These are phyloP conservation scores for Alternaria infectoria DNA, from an alignment of 2,329 filamentous ascomycete species.

Conservation along the genomic window DNA sequence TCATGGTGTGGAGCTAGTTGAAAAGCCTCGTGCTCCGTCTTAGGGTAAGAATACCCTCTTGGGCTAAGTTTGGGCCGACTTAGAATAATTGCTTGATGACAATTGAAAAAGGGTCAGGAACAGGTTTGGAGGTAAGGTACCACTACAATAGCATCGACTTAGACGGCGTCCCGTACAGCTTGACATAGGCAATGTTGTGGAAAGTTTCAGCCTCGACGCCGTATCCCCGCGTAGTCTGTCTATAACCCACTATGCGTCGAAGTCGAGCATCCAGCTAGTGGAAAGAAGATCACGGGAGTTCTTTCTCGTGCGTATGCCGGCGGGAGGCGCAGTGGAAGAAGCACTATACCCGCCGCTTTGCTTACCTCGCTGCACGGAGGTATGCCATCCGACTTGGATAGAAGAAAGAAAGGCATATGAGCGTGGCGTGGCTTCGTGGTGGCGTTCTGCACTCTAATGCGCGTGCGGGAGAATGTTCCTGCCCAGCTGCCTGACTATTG, in stretches of 20 bases:
- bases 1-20: neutral
- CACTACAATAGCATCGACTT: slow-evolving; percentile 6
- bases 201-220: neutral
- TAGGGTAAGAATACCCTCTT: slow-evolving; percentile 20
- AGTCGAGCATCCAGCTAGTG: neutral
- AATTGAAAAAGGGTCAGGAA: neutral
- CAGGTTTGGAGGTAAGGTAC: neutral
- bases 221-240: neutral
- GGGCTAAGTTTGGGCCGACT: slow-evolving; percentile 15
- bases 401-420: neutral
- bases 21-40: neutral
- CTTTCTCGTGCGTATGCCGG: slow-evolving; percentile 8
- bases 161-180: slow-evolving; percentile 1
- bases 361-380: neutral
- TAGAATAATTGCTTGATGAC: slow-evolving; percentile 13
- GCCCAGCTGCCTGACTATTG: slow-evolving; percentile 8
- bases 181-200: neutral
- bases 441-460: slow-evolving; percentile 16
- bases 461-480: slow-evolving; percentile 22
- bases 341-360: neutral
- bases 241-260: neutral
- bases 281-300: neutral
- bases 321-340: slow-evolving; percentile 3
- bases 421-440: slow-evolving; percentile 3
- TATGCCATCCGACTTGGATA: neutral